Evolutionary conservation across 2,329 filamentous ascomycete genomes (phyloP), one percentile per base, ranked within the genome.

Genomic region (Davidsoniella australis): DNA sequence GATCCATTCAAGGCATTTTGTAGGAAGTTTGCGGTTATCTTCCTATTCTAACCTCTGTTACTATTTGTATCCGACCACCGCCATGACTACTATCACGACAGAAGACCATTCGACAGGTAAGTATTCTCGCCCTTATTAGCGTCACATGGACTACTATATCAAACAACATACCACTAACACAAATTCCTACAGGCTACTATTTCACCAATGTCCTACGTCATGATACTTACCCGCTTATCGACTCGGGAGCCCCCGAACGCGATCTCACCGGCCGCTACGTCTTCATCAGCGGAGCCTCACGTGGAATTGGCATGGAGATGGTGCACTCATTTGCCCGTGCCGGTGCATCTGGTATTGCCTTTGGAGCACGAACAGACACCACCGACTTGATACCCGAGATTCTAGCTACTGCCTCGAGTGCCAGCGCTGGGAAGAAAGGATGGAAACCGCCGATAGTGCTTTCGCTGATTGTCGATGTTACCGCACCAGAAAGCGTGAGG

Each of bases 301-400:
- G 68, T 38, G 73, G 74, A 2, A 68, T 77, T 36, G 75, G 76
- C 5, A 63, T 63, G 2, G 66, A 68, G 12, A 72, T 68, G 3
- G 74, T 73, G 1, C 57, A 72, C n/a, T 68, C 71, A 8, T 80
- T 69, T 55, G 75, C 74, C 17, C 62, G 62, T 55, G 73, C 75
- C 4, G 70, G 71, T 4, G 70, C 68, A 26, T 64, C 68, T 0
- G 58, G 61, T 24, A 73, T 81, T 50, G 69, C 68, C 14, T 62
- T 80, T 17, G 68, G 63, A 5, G 75, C 73, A 0, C 69, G 76
- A 18, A 72, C 68, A 2, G 56, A 61, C n/a, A 61, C 61, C 4
- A 59, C 62, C 0, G 57, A 69, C 0, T 51, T 55, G 56, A 52
- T 56, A 2, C 59, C 57, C 5, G 24, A 42, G 16, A 38, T 29